Percentiles rank a stretch among this genome's conserved stretches.
phyloP scores from a whole-genome alignment of 2,329 filamentous ascomycete species.

The Berkeleyomyces rouxiae region DNA sequence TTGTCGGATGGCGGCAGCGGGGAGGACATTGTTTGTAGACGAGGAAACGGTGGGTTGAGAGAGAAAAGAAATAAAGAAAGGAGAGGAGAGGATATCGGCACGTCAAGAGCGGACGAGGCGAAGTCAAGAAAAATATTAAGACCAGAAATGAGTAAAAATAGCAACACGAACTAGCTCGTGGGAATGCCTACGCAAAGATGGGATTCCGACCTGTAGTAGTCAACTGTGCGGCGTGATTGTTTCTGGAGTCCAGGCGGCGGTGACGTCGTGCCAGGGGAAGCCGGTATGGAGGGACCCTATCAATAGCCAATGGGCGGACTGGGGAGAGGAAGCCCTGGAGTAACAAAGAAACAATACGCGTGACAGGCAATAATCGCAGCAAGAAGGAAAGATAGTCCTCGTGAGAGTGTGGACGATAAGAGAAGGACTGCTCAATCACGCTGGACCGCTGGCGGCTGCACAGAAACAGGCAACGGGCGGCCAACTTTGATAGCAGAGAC shows the following conservation, averaged over 20 bases:
- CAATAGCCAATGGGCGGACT: too few relatives aligned
- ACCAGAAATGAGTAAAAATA: background rate
- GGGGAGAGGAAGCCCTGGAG: too few relatives aligned
- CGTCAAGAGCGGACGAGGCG: background rate
- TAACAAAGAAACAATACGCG: too few relatives aligned
- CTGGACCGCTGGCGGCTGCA: too few relatives aligned
- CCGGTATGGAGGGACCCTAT: too few relatives aligned
- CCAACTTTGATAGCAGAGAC: background rate
- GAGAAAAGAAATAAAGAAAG: background rate
- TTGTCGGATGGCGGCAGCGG: background rate
- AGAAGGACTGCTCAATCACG: background rate
- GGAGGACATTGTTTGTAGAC: background rate
- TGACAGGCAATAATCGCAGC: background rate
- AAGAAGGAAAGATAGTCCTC: background rate
- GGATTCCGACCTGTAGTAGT: background rate
- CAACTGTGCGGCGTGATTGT: too few relatives aligned
- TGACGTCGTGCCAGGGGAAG: background rate
- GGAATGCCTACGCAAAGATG: background rate
- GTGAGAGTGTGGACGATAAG: background rate
- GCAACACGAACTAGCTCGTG: background rate
- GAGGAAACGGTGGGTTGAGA: background rate
- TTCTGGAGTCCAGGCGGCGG: background rate
- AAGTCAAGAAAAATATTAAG: background rate
- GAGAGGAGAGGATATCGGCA: background rate
- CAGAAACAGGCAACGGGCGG: too few relatives aligned